Base-by-base conservation (phyloP, 257 asterid species). In the Petunia axillaris region DNA sequence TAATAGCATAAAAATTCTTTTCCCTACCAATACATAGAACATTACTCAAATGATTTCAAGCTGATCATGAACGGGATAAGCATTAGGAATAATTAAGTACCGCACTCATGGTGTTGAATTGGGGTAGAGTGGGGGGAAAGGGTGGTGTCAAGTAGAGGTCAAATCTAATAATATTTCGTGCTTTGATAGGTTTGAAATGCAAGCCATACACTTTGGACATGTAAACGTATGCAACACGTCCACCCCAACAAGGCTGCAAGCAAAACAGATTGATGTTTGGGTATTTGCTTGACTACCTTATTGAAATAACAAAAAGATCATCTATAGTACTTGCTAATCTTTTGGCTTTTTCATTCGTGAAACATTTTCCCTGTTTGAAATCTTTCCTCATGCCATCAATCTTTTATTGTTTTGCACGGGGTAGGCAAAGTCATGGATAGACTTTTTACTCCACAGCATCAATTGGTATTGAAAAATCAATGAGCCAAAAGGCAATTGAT, bases 381-480 rank as follows among this genome's bases (percentile, higher is more conserved):
- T 71, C n/a, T 48, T 25, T 7, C 38, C 14, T 70, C 14, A 70
- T 70, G 59, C 76, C 76, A 25, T 70, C 43, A 25, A 48, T 71
- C 39, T n/a, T 3, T 62, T 11, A 35, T 35, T 48, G 48, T 1
- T 50, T 73, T 9, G 55, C 55, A 52, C 55, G 55, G 55, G 55
- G 55, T 52, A 35, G 71, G 80, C 80, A 59, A 59, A 77, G 43
- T 77, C 36, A 77, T 77, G 71, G 58, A 43, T 57, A 77, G 80
- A 77, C 74, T 68, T 79, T 76, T 82, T 75, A 81, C 82, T 63
- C 76, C 76, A 86, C 60, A 62, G 9, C 71, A 73, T 80, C 80
- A 78, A 78, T 50, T 58, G 64, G 76, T 70, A 64, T 36, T 67
- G 58, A 78, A 84, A 82, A 76, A 76, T 39, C 39, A 55, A 55